Evolutionary conservation across 208 protist genomes (phyloP).

Genomic region (Wallacemonas sp.): DNA sequence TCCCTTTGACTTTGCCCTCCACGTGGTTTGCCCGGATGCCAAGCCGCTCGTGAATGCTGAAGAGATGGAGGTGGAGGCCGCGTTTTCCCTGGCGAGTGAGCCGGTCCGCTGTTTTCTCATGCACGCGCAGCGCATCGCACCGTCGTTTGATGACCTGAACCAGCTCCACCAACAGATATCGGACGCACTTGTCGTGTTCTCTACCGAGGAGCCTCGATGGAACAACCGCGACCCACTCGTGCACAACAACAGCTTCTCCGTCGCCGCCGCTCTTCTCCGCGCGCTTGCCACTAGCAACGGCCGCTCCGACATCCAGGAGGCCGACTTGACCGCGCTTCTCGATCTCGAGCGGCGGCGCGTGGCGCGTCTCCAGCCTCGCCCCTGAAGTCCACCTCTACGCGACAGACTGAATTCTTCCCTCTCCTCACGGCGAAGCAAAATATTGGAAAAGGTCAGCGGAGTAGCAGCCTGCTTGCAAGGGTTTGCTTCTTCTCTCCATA

Average conservation of each 20-base stretch:
- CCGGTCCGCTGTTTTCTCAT: constrained; percentile 46
- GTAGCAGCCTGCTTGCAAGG: neutral
- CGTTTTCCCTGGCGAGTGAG: constrained; percentile 3
- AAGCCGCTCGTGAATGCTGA: constrained; percentile 8
- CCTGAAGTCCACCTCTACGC: neutral
- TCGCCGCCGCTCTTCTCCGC: constrained; percentile 65
- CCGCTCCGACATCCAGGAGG: constrained; percentile 35
- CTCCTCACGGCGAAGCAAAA: too few species aligned
- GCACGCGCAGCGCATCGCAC: constrained; percentile 31
- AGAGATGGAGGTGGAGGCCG: constrained; percentile 12
- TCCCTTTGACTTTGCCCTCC: constrained; percentile 46
- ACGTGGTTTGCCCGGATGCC: constrained; percentile 30
- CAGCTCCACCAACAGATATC: constrained; percentile 28
- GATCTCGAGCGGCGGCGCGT: constrained; percentile 52
- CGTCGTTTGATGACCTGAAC: constrained; percentile 18
- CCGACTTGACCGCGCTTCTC: constrained; percentile 51
- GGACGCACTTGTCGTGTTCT: constrained; percentile 42
- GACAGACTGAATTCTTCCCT: neutral
- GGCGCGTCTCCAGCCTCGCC: constrained; percentile 11
- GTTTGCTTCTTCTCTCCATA: neutral
- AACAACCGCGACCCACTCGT: constrained; percentile 81
- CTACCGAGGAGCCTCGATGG: constrained; percentile 41
- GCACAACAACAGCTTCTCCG: constrained; percentile 87
- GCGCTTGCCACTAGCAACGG: constrained; percentile 60
- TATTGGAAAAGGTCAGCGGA: neutral